Base-by-base conservation (phyloP, 441 rosid species). In the Flueggea neowawraea region DNA sequence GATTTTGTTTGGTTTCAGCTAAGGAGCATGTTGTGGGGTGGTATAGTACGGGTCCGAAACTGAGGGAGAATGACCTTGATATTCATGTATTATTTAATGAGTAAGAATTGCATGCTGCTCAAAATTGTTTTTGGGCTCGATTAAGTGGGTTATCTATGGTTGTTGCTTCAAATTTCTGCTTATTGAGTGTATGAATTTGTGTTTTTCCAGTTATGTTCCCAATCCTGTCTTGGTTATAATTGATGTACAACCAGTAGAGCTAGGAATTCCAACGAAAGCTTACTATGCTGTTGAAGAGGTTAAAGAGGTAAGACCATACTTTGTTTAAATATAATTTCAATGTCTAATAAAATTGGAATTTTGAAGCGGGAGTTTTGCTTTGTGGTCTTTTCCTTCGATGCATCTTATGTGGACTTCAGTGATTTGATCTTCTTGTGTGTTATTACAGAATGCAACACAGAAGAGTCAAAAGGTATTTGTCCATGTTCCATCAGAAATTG, bases 1-100 rank as follows among this genome's bases (percentile, higher is more conserved):
- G 49, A 55, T 51, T 2, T 69, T 58, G 63, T 36, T 4, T 1
- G 59, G 63, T 63, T 77, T 74, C 78, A 90, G 95, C 97, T 62
- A 90, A 88, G 88, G 96, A 91, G 78, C 96, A 91, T 70, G 97
- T 91, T 16, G 91, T 91, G 54, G 97, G 97, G 59, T 91, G 97
- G 97, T 88, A 88, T 66, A 91, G 96, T 68, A 88, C 97, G 0
- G 91, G 94, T 39, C 97, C 97, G 28, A 88, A 91, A 73, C 78
- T 91, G 51, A 75, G 87, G 71, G 91, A 91, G 70, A 91, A 91
- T 69, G 96, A 91, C 79, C 84, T 88, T 31, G 84, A 88, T 53
- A 74, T 88, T 71, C 93, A 90, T 41, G 83, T 79, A 14, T 65
- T 86, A 63, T 86, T 88, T 73, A 78, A 71, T 54, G 75, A 78